Percentiles rank a stretch among this genome's conserved stretches.
Conservation (phyloP, 306 rosid species). For the Dalbergia cultrata region DNA sequence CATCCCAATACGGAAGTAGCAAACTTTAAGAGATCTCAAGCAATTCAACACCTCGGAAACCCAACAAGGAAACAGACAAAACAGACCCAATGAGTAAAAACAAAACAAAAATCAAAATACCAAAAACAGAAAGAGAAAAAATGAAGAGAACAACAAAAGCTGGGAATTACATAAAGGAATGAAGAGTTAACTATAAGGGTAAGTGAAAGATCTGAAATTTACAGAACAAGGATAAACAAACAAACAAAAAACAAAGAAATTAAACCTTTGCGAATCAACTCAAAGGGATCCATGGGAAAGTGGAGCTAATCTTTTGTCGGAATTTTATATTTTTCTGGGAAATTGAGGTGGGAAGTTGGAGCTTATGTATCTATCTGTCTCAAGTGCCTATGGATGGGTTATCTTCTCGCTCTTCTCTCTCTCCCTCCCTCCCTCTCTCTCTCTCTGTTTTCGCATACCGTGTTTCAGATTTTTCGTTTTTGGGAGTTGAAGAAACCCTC, state of each 20-base stretch:
- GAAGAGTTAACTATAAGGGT: background rate
- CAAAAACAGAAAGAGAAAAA: no score
- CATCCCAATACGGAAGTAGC: constrained; percentile 25
- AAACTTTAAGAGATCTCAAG: constrained; percentile 53
- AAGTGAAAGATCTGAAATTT: constrained; percentile 50
- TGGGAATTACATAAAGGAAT: constrained; percentile 1
- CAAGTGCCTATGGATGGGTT: constrained; percentile 38
- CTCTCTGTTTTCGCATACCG: background rate
- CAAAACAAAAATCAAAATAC: background rate
- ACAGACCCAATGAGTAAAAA: constrained; percentile 1
- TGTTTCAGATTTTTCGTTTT: background rate
- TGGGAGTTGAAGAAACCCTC: constrained; percentile 54
- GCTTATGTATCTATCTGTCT: background rate
- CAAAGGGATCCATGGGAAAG: constrained; percentile 67
- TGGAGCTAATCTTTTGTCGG: constrained; percentile 1
- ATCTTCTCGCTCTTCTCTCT: constrained; percentile 26
- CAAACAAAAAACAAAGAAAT: background rate
- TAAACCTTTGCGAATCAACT: constrained; percentile 78
- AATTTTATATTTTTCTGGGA: constrained; percentile 7
- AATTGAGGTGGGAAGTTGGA: constrained; percentile 38
- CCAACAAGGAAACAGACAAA: background rate
- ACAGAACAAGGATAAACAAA: background rate
- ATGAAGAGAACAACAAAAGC: background rate
- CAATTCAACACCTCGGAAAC: constrained; percentile 42
- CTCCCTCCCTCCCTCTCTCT: background rate